phyloP scores from a whole-genome alignment of 2,329 filamentous ascomycete species.

The Phyllosticta capitalensis region DNA sequence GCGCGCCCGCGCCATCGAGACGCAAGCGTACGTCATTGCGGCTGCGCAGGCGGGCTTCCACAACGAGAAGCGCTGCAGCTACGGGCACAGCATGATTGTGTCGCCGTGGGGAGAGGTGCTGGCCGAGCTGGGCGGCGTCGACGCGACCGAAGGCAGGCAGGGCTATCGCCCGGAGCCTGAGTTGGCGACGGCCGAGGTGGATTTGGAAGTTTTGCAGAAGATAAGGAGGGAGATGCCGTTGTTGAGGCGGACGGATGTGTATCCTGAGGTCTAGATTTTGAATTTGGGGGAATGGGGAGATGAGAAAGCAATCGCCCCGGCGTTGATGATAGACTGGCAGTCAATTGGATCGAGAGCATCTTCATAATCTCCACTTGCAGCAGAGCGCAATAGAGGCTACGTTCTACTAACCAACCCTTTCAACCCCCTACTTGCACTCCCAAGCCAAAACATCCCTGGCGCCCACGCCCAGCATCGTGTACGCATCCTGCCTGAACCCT shows the following conservation, averaged over 20 bases:
- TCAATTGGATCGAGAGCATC: background rate
- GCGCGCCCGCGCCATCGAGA: slow-evolving; percentile 75
- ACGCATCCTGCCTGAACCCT: slow-evolving; percentile 21
- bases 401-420: too few relatives aligned
- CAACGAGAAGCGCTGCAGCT: slow-evolving; percentile 68
- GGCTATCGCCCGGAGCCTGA: slow-evolving; percentile 25
- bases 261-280: slow-evolving; percentile 15
- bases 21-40: slow-evolving; percentile 77
- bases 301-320: background rate
- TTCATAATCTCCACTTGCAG: background rate
- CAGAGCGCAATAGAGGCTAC: background rate
- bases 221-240: slow-evolving; percentile 49
- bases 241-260: slow-evolving; percentile 42
- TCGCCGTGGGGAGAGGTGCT: slow-evolving; percentile 78
- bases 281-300: background rate
- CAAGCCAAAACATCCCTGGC: slow-evolving; percentile 24
- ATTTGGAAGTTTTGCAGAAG: slow-evolving; percentile 47
- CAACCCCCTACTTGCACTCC: slow-evolving; percentile 18
- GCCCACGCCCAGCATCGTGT: slow-evolving; percentile 25
- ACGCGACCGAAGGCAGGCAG: slow-evolving; percentile 28
- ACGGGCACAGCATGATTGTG: slow-evolving; percentile 77
- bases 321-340: background rate
- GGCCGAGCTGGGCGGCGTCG: slow-evolving; percentile 50
- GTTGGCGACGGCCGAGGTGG: slow-evolving; percentile 42
- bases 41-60: slow-evolving; percentile 68